Conservation (phyloP, 257 asterid genomes). For the Scutellaria minor region DNA sequence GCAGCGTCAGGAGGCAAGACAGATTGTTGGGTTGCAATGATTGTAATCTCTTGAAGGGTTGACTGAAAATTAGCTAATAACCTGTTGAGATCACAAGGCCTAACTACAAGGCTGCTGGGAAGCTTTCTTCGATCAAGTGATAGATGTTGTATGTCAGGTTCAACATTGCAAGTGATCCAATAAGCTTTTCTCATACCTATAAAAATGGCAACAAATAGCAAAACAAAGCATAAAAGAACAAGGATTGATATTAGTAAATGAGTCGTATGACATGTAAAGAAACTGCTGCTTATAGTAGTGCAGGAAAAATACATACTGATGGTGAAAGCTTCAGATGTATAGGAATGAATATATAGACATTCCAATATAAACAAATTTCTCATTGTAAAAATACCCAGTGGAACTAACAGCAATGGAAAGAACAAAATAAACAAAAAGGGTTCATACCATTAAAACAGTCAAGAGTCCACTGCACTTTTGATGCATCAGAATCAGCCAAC, state of each 20-base stretch:
- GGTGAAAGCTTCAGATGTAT: constrained; percentile 20
- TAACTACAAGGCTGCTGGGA: constrained; percentile 85
- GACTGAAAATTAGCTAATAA: constrained; percentile 85
- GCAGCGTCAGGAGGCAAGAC: constrained; percentile 65
- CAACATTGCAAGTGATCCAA: constrained; percentile 88
- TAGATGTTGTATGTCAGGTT: constrained; percentile 84
- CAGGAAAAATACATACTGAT: constrained; percentile 12
- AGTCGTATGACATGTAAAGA: constrained; percentile 18
- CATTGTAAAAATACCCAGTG: neutral
- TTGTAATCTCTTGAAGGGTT: constrained; percentile 89
- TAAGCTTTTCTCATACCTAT: constrained; percentile 89
- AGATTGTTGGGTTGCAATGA: constrained; percentile 80
- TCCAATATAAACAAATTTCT: constrained; percentile 2
- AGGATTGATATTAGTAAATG: neutral
- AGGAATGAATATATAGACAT: constrained; percentile 1
- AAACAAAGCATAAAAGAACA: constrained; percentile 19
- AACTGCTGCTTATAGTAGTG: constrained; percentile 6
- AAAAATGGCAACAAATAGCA: constrained; percentile 29
- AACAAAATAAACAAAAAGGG: constrained; percentile 21
- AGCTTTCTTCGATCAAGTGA: constrained; percentile 86
- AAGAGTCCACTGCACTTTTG: constrained; percentile 91
- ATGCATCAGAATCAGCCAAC: constrained; percentile 75
- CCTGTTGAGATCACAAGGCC: constrained; percentile 90
- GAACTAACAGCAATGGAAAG: neutral
- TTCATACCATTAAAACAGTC: constrained; percentile 74